Conservation (phyloP, 2,329 filamentous ascomycete genomes). For the Aspergillus latus region DNA sequence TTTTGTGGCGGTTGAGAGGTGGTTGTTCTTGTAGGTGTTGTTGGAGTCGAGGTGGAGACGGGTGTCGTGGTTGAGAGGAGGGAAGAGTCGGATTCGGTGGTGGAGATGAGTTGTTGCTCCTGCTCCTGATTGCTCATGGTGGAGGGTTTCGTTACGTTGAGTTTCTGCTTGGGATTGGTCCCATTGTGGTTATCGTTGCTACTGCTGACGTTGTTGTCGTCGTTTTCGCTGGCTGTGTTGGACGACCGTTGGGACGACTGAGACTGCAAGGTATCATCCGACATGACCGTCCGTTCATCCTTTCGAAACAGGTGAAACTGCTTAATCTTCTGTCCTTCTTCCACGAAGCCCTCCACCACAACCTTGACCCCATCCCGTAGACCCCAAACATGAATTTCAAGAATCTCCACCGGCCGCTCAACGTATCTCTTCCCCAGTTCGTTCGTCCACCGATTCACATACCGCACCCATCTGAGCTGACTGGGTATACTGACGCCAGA, state of each 20-base stretch:
- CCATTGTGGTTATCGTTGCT: no score
- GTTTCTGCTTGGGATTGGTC: not conserved
- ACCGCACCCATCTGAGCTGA: constrained; percentile 81
- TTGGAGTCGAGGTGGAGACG: constrained; percentile 6
- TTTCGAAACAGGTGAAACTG: constrained; percentile 75
- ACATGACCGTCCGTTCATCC: constrained; percentile 61
- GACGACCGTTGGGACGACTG: not conserved
- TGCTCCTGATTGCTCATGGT: not conserved
- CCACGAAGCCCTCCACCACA: constrained; percentile 76
- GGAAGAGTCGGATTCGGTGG: constrained; percentile 11
- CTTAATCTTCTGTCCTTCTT: constrained; percentile 87
- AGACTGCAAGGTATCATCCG: constrained; percentile 22
- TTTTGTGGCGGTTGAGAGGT: constrained; percentile 42
- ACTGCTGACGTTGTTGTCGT: constrained; percentile 2
- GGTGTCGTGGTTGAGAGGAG: constrained; percentile 8
- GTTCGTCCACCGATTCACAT: constrained; percentile 83
- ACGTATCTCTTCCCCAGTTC: constrained; percentile 71
- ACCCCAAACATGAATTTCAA: constrained; percentile 89
- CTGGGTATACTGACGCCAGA: constrained; percentile 89
- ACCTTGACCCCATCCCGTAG: constrained; percentile 85
- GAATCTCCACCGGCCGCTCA: constrained; percentile 77
- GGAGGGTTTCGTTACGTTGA: not conserved
- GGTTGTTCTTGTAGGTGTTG: constrained; percentile 9
- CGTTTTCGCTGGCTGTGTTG: constrained; percentile 2
- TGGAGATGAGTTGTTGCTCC: not conserved